Evolutionary conservation across 1,139 yeast genomes (phyloP).

Genomic region (Yamadazyma epiphylla): DNA sequence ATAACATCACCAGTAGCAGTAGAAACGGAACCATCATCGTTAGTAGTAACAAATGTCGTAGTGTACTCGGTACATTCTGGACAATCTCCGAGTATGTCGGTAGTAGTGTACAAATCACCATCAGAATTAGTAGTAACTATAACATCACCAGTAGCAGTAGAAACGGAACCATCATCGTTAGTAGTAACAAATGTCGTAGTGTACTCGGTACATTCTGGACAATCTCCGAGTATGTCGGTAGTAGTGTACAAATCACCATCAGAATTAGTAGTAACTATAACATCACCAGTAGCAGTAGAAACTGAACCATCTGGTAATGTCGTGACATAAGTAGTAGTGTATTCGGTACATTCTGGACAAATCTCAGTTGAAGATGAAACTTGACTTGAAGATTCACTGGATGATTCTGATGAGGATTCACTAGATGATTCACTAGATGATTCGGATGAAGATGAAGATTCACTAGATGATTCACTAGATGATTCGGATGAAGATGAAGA

Average conservation of each 20-base stretch:
- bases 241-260: conserved; percentile 6
- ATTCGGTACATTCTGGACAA: conserved; percentile 4
- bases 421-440: conserved; percentile 7
- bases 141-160: conserved; percentile 13
- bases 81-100: conserved; percentile 3
- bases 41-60: conserved; percentile 4
- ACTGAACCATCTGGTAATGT: conserved; percentile 3
- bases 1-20: conserved; percentile 9
- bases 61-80: conserved; percentile 7
- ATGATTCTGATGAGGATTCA: conserved; percentile 12
- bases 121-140: conserved; percentile 10
- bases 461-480: conserved; percentile 2
- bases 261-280: conserved; percentile 4
- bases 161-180: conserved; percentile 14
- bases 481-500: conserved; percentile 4
- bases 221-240: conserved; percentile 8
- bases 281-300: conserved; percentile 4
- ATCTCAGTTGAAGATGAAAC: conserved; percentile 1
- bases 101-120: conserved; percentile 7
- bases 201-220: conserved; percentile 13
- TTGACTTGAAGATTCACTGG: conserved; percentile 6
- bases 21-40: conserved; percentile 1
- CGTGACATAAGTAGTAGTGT: conserved; percentile 4
- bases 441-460: conserved; percentile 1
- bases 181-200: conserved; percentile 16